phyloP scores from a whole-genome alignment of 176 grass and related monocot genomes.

The Musa beccarii region DNA sequence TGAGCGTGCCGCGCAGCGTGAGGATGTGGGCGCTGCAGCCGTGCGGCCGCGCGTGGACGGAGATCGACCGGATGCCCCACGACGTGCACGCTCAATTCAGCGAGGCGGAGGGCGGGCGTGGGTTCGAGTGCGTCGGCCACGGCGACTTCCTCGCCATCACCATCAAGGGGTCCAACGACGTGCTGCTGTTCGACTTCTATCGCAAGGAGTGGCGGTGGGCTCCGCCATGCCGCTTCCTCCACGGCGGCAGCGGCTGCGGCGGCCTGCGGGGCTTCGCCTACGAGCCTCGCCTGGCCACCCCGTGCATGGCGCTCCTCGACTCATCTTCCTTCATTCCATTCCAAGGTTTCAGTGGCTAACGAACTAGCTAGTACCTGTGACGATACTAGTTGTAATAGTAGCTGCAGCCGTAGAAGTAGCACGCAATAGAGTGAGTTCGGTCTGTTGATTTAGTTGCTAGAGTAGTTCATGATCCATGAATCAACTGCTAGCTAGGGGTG shows the following conservation, averaged over 20 bases:
- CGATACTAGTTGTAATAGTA: background rate
- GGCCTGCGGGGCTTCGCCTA: constrained; percentile 59
- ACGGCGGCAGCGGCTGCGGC: background rate
- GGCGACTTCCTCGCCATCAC: constrained; percentile 57
- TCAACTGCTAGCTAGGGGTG: background rate
- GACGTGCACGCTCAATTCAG: constrained; percentile 63
- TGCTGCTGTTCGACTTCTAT: constrained; percentile 65
- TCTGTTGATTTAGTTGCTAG: background rate
- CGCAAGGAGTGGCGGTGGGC: constrained; percentile 78
- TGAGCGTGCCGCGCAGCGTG: constrained; percentile 84
- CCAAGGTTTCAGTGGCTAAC: constrained; percentile 47
- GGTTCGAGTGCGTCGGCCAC: constrained; percentile 77
- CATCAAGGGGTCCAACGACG: constrained; percentile 20
- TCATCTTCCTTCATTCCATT: constrained; percentile 38
- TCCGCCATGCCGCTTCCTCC: constrained; percentile 47
- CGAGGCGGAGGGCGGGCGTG: constrained; percentile 32
- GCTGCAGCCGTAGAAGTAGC: background rate
- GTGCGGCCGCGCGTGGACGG: constrained; percentile 47
- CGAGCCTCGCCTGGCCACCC: constrained; percentile 75
- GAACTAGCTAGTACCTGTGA: background rate
- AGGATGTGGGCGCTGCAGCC: constrained; percentile 63
- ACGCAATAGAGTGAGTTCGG: background rate
- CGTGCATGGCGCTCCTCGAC: constrained; percentile 78
- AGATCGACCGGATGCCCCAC: constrained; percentile 65
- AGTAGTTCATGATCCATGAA: background rate